Conservation (phyloP, 345 rosid genomes). For the Eucalyptus erythrocorys region DNA sequence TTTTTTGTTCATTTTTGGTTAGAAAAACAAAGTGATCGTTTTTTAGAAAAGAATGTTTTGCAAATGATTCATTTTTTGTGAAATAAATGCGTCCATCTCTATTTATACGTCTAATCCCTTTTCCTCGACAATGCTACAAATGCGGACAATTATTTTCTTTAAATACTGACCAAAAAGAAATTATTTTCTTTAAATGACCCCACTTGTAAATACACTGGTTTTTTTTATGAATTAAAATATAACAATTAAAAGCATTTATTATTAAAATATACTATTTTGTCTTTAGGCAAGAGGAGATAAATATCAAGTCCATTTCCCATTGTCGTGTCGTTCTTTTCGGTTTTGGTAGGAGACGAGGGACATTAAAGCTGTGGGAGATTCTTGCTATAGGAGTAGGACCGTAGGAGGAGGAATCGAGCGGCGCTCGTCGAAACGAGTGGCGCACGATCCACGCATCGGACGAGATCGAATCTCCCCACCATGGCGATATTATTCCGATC, state of each 20-base stretch:
- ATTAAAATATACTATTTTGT: background rate
- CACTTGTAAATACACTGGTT: background rate
- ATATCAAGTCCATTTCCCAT: background rate
- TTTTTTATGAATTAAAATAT: background rate
- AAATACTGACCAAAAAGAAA: too few relatives aligned
- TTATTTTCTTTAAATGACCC: background rate
- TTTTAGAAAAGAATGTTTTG: too few relatives aligned
- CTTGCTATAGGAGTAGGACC: background rate
- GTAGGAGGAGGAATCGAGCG: background rate
- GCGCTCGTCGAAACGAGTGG: background rate
- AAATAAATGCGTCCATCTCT: background rate
- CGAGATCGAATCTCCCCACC: background rate
- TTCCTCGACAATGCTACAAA: background rate
- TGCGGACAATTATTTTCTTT: background rate
- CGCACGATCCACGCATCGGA: background rate
- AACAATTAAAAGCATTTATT: background rate
- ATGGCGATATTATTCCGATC: background rate
- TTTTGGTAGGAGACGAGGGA: background rate
- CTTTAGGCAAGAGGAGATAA: background rate
- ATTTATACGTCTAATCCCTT: background rate
- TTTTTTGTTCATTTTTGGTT: background rate
- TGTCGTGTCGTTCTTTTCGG: background rate
- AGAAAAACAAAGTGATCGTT: background rate
- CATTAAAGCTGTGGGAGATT: background rate
- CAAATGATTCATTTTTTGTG: fast-evolving